These are phyloP conservation scores for Atkinsonella texensis DNA, from an alignment of 2,329 filamentous ascomycete genomes.

Conservation along the genomic window DNA sequence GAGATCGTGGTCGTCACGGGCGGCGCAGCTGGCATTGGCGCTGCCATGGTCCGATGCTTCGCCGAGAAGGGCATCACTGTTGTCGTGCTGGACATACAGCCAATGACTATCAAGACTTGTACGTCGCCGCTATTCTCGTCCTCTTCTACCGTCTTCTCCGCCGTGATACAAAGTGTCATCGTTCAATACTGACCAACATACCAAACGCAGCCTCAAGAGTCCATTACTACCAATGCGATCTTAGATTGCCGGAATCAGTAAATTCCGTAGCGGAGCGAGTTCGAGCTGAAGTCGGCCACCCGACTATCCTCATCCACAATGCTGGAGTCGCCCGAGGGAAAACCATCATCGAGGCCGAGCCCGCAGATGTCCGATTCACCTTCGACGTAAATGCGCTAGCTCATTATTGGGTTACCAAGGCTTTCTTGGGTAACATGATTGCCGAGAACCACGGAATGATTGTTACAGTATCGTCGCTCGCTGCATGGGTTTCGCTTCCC, in stretches of 20 bases:
- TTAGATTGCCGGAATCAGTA: slow-evolving; percentile 46
- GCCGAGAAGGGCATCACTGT: slow-evolving; percentile 53
- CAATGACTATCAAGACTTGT: slow-evolving; percentile 41
- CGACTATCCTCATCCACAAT: slow-evolving; percentile 63
- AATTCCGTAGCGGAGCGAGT: slow-evolving; percentile 38
- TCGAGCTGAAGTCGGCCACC: slow-evolving; percentile 44
- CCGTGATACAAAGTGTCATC: not conserved
- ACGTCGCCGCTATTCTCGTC: slow-evolving; percentile 11
- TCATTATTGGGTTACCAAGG: slow-evolving; percentile 53
- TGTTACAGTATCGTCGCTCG: slow-evolving; percentile 55
- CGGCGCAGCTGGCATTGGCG: slow-evolving; percentile 63
- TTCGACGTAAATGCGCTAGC: slow-evolving; percentile 61
- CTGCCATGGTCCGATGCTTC: slow-evolving; percentile 51
- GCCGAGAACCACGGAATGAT: slow-evolving; percentile 57
- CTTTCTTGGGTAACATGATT: slow-evolving; percentile 57
- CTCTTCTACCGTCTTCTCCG: too few relatives aligned
- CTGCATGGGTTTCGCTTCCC: slow-evolving; percentile 47
- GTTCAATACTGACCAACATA: not conserved
- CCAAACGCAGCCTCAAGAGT: slow-evolving; percentile 33
- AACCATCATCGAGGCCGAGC: slow-evolving; percentile 44
- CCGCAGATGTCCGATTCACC: slow-evolving; percentile 49
- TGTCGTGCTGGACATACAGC: slow-evolving; percentile 59
- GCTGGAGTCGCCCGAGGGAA: slow-evolving; percentile 52
- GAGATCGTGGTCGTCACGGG: slow-evolving; percentile 67
- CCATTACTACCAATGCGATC: slow-evolving; percentile 59